Conservation (phyloP, 208 protist species). For the Kentomonas sorsogonicus region DNA sequence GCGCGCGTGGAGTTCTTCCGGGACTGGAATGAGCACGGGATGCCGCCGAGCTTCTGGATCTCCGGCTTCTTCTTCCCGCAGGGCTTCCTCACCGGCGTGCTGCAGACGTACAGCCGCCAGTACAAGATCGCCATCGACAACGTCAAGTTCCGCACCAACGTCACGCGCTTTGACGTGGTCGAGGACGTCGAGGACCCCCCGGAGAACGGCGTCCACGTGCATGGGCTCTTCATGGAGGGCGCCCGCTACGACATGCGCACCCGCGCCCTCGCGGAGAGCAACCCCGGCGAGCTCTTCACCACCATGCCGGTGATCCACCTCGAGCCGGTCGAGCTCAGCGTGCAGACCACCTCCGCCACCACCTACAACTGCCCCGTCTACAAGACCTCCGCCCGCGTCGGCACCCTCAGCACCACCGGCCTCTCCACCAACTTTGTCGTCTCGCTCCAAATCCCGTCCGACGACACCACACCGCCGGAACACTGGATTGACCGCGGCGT, state of each 20-base stretch:
- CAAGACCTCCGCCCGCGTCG: conserved; percentile 89
- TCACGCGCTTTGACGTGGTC: conserved; percentile 60
- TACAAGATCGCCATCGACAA: conserved; percentile 90
- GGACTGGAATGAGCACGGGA: conserved; percentile 91
- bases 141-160: conserved; percentile 83
- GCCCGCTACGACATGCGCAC: conserved; percentile 54
- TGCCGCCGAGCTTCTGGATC: conserved; percentile 93
- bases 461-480: conserved; percentile 26
- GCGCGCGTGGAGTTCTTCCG: conserved; percentile 91
- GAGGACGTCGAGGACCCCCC: conserved; percentile 66
- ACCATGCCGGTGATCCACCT: conserved; percentile 87
- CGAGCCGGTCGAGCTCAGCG: conserved; percentile 58
- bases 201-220: conserved; percentile 84
- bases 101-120: conserved; percentile 88
- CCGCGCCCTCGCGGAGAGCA: conserved; percentile 64
- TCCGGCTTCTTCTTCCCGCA: conserved; percentile 99
- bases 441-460: conserved; percentile 65
- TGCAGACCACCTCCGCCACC: conserved; percentile 19
- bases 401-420: conserved; percentile 86
- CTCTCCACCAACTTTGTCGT: conserved; percentile 92
- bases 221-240: conserved; percentile 91
- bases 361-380: conserved; percentile 90
- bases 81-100: conserved; percentile 89
- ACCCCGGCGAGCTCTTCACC: conserved; percentile 82
- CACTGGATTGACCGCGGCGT: conserved; percentile 93